A percentile compares a stretch with the other conserved stretches of the same genome.
These are phyloP conservation scores for Zasmidium angulare DNA, from an alignment of 2,329 filamentous ascomycete species.

Conservation along the genomic window DNA sequence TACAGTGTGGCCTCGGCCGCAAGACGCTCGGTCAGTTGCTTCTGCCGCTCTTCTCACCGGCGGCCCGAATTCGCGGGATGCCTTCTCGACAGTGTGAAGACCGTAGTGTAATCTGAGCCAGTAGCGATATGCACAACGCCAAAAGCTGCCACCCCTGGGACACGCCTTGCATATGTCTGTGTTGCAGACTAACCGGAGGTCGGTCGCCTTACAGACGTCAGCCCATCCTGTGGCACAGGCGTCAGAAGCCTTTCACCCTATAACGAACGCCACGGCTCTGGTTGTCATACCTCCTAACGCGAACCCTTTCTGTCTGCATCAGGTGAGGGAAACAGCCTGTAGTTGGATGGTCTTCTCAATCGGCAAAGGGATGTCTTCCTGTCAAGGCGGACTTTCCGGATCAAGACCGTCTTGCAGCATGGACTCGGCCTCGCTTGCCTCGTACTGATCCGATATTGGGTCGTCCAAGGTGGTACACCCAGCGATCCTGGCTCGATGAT, in stretches of 20 bases:
- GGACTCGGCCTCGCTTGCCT: not conserved
- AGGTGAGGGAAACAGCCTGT: constrained; percentile 4
- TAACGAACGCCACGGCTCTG: constrained; percentile 5
- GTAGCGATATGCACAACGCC: not conserved
- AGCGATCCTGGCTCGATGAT: not conserved
- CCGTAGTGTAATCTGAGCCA: not conserved
- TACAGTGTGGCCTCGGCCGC: too few relatives aligned
- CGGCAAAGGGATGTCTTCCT: not conserved
- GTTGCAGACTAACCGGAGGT: constrained; percentile 8
- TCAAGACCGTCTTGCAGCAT: not conserved
- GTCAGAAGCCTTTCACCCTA: not conserved
- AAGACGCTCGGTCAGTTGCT: not conserved
- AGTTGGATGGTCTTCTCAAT: too few relatives aligned
- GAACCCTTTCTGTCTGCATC: constrained; percentile 1
- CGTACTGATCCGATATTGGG: not conserved
- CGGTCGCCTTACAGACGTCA: not conserved
- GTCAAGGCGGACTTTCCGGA: not conserved
- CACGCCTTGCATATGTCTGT: constrained; percentile 8
- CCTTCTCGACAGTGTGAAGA: not conserved
- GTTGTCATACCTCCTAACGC: constrained; percentile 7
- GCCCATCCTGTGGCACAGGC: not conserved
- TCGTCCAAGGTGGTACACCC: not conserved
- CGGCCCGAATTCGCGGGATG: too few relatives aligned
- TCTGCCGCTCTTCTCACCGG: not conserved
- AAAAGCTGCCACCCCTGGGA: not conserved